Evolutionary conservation across 2,329 filamentous ascomycete genomes (phyloP).

Genomic region (Davidsoniella virescens): DNA sequence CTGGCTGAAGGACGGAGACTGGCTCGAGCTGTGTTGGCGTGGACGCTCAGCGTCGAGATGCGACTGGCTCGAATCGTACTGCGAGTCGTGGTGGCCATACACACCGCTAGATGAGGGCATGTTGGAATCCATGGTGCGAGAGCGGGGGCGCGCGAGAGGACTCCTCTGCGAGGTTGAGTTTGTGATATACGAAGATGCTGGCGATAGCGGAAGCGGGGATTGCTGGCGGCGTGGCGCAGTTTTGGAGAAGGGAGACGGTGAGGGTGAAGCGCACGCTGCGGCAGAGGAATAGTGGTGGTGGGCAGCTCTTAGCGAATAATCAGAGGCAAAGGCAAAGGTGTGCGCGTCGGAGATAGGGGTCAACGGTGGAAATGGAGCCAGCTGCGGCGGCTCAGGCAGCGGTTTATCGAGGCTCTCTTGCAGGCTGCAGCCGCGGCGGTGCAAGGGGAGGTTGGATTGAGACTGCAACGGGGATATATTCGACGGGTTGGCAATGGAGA

Average conservation of each 20-base stretch:
- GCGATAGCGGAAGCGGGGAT: slow-evolving; percentile 1
- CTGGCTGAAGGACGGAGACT: slow-evolving; percentile 36
- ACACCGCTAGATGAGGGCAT: slow-evolving; percentile 8
- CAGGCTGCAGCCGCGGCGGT: slow-evolving; percentile 30
- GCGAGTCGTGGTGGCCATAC: slow-evolving; percentile 10
- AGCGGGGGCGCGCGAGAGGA: slow-evolving; percentile 1
- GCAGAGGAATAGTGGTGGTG: not conserved
- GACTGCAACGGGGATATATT: not conserved
- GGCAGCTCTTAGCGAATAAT: not conserved
- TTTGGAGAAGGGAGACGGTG: not conserved
- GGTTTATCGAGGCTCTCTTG: slow-evolving; percentile 42
- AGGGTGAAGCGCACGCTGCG: slow-evolving; percentile 17
- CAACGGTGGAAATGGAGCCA: slow-evolving; percentile 16
- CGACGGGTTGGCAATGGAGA: slow-evolving; percentile 13
- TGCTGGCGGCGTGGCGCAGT: not conserved
- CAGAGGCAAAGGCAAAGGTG: not conserved
- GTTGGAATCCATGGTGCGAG: slow-evolving; percentile 10
- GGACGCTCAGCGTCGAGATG: slow-evolving; percentile 34
- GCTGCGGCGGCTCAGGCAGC: slow-evolving; percentile 33
- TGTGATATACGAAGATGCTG: not conserved
- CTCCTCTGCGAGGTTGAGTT: not conserved
- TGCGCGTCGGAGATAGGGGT: slow-evolving; percentile 10
- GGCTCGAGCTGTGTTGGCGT: slow-evolving; percentile 37
- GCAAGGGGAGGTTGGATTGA: not conserved
- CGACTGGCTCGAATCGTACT: slow-evolving; percentile 22